Evolutionary conservation across 768 basidiomycete genomes (phyloP), one percentile per base, ranked within the genome.

Genomic region (Termitomyces sp.): DNA sequence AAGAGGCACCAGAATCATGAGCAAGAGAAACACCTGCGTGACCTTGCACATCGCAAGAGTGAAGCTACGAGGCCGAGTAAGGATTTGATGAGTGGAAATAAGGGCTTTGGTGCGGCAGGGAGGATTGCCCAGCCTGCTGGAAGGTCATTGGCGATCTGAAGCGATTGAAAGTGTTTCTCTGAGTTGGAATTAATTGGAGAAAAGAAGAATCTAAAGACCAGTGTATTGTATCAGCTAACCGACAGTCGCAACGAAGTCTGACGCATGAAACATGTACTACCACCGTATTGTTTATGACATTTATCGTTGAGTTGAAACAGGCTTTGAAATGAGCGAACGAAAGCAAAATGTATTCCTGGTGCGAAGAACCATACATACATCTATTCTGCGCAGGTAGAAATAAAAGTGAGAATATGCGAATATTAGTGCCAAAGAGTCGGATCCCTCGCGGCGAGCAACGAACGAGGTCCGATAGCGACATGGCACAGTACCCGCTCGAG

Each of bases 391-490:
- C 13, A 45, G 22, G 20, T 56, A 36, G 4, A 42, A 50, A 24
- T 12, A 55, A 54, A 59, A 56, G 57, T 60, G 60, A 60, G 61
- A 50, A 60, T 58, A 63, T 61, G 59, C 42, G 44, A 60, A 70
- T 88, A 84, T 88, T 61, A 85, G 78, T 81, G 78, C 81, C 87
- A 86, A 81, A 76, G 85, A 81, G 87, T 88, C 87, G 84, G 87
- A 73, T 71, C 69, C 68, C 67, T 78, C 81, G 82, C 86, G 81
- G 67, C 60, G 72, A 72, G 77, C 71, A 75, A 75, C 78, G 79
- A 80, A 87, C 85, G 84, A 77, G 70, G 75, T 70, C 86, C 86
- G 87, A 89, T 89, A 89, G 87, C 86, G 87, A 86, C 81, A 83
- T 81, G 85, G 81, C 77, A 81, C 77, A 76, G 58, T 81, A 71